A percentile compares a stretch with the other conserved stretches of the same genome.
Conservation (phyloP, 2,329 filamentous ascomycete genomes). For the Hypocrella siamensis region DNA sequence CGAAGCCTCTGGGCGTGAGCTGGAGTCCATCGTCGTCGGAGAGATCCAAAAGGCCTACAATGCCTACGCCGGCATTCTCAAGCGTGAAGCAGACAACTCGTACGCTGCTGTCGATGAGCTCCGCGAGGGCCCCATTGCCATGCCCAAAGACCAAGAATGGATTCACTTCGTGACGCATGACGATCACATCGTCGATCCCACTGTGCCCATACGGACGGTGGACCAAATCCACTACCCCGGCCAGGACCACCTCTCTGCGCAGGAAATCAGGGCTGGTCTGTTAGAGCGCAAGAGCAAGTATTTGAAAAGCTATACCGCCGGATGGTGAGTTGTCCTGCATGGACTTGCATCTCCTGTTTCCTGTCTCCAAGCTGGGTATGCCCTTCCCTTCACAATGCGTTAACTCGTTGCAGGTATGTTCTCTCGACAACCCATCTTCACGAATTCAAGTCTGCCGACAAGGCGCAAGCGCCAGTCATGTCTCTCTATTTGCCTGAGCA, state of each 20-base stretch:
- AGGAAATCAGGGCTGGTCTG: constrained; percentile 79
- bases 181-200: constrained; percentile 76
- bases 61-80: constrained; percentile 79
- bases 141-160: constrained; percentile 93
- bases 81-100: constrained; percentile 74
- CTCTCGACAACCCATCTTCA: constrained; percentile 92
- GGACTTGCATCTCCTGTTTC: too few species aligned
- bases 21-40: constrained; percentile 90
- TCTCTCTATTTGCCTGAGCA: constrained; percentile 90
- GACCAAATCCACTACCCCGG: constrained; percentile 86
- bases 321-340: constrained; percentile 50
- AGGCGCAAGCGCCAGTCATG: constrained; percentile 84
- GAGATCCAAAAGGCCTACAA: constrained; percentile 98
- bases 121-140: constrained; percentile 70
- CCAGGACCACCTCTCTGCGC: constrained; percentile 63
- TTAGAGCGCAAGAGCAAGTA: constrained; percentile 98
- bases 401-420: constrained; percentile 55
- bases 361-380: too few species aligned
- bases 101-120: constrained; percentile 68
- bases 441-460: constrained; percentile 97
- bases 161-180: constrained; percentile 63
- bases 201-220: constrained; percentile 58
- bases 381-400: not conserved
- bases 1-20: constrained; percentile 82
- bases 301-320: constrained; percentile 88